Evolutionary conservation across 768 basidiomycete species (phyloP), one percentile per base, ranked within the genome.

Genomic region (Chalciporus piperatus): DNA sequence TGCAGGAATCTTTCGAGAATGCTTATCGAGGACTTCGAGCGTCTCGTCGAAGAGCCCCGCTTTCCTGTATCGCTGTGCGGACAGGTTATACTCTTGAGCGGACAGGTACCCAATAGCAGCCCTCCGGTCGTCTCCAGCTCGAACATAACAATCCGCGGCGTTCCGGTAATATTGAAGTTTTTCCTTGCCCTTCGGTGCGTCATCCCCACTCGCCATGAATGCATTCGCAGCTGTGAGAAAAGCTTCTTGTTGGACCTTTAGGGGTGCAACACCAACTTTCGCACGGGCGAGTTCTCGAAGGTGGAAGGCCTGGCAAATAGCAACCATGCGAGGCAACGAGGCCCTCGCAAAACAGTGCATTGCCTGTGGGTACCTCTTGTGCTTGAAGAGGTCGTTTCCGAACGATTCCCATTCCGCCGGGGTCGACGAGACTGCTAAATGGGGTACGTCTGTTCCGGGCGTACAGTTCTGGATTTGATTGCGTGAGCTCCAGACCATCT

Each of bases 261-360:
- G 58, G 13, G 51, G 37, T 3, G 66, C 63, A 22, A 69, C 56
- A 41, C 69, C 64, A 2, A 63, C 25, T 53, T 66, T 20, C 43
- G 60, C 51, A 40, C 74, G 68, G 9, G 84, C 84, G 23, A 73
- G 62, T 54, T 81, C 76, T 48, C 82, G 76, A 6, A 83, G 72
- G 46, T 75, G 71, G 56, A 81, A 84, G 0, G 84, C 80, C 8
- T 76, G 54, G 2, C 82, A 74, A 10, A 83, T 72, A 3, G 64
- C 71, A 14, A 66, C 74, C 63, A 83, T 73, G 14, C 72, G 72
- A 0, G 54, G 64, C 41, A 71, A 59, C 2, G 54, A 65, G 1
- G 84, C 85, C 3, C 76, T 73, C 42, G 75, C 72, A 40, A 76
- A 84, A 50, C 79, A 80, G 43, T 79, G 72, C 69, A 73, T 75